A percentile compares a stretch with the other conserved stretches of the same genome.
These are phyloP conservation scores for Pholiota molesta DNA, from an alignment of 768 basidiomycete species.

Conservation along the genomic window DNA sequence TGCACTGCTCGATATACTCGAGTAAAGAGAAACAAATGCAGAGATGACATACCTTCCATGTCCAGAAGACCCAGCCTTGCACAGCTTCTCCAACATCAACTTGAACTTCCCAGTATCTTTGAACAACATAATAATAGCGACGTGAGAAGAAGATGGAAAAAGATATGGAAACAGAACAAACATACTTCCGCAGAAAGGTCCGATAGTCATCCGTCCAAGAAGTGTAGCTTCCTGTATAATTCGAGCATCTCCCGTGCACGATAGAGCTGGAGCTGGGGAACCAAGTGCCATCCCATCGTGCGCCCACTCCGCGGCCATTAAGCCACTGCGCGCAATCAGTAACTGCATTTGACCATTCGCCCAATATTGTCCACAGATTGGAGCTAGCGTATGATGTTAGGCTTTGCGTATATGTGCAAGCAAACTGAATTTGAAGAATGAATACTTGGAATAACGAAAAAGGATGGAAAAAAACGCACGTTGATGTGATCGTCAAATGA, in stretches of 20 bases:
- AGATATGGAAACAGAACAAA: slow-evolving; percentile 10
- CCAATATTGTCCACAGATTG: slow-evolving; percentile 75
- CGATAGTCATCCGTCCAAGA: slow-evolving; percentile 67
- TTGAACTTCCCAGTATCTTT: slow-evolving; percentile 81
- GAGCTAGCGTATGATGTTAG: slow-evolving; percentile 48
- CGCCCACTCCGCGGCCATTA: slow-evolving; percentile 73
- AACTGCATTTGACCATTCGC: slow-evolving; percentile 78
- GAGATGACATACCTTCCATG: slow-evolving; percentile 64
- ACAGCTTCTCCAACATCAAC: slow-evolving; percentile 72
- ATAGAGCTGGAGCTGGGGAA: slow-evolving; percentile 41
- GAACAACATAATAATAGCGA: not conserved
- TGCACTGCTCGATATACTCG: no score
- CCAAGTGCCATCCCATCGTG: slow-evolving; percentile 68
- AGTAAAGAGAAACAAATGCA: not conserved
- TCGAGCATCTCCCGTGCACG: slow-evolving; percentile 61
- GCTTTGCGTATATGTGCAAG: slow-evolving; percentile 52
- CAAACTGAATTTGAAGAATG: slow-evolving; percentile 36
- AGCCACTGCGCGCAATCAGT: slow-evolving; percentile 82
- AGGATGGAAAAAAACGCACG: slow-evolving; percentile 32
- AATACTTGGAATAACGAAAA: not conserved
- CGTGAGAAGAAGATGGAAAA: not conserved
- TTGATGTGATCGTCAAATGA: slow-evolving; percentile 59
- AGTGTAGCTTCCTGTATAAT: slow-evolving; percentile 60
- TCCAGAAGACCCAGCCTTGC: slow-evolving; percentile 77
- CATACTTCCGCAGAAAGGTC: slow-evolving; percentile 61